phyloP scores from a whole-genome alignment of 1,284 basidiomycete genomes.

The Pyrrhoderma noxium region DNA sequence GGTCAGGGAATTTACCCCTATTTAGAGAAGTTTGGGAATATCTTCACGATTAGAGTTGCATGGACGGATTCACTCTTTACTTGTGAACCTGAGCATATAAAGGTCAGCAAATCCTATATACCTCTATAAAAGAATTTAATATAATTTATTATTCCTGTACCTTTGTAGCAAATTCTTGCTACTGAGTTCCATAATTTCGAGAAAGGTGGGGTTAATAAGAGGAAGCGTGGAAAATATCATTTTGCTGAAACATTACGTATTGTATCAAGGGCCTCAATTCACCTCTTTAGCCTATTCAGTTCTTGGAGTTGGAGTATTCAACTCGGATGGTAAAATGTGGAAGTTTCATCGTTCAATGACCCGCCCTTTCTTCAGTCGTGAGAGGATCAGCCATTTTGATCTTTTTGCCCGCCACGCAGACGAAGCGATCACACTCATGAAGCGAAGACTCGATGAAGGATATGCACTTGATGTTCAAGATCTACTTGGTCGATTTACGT shows the following conservation, averaged over 20 bases:
- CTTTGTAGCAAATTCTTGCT: conserved; percentile 30
- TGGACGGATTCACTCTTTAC: conserved; percentile 31
- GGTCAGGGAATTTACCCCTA: conserved; percentile 4
- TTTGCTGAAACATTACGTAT: conserved; percentile 16
- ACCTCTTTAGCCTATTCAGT: conserved; percentile 27
- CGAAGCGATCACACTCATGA: conserved; percentile 26
- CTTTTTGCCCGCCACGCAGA: conserved; percentile 24
- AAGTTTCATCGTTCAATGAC: conserved; percentile 25
- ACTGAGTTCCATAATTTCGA: conserved; percentile 37
- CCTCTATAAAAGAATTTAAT: neutral
- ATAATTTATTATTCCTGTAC: neutral
- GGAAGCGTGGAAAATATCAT: no score
- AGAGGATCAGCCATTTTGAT: conserved; percentile 24
- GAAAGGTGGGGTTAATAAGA: conserved; percentile 29
- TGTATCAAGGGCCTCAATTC: conserved; percentile 25
- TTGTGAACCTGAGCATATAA: conserved; percentile 30
- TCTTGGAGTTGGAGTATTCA: conserved; percentile 41
- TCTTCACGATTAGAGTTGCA: conserved; percentile 26
- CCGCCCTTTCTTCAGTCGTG: conserved; percentile 25
- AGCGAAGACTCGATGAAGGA: conserved; percentile 33
- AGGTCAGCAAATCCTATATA: conserved; percentile 19
- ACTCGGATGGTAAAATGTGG: conserved; percentile 32
- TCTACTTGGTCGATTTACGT: conserved; percentile 30
- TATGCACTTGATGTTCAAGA: conserved; percentile 44
- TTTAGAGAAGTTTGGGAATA: conserved; percentile 14